Evolutionary conservation across 345 rosid genomes (phyloP), one percentile per base, ranked within the genome.

Genomic region (Nephelium lappaceum): DNA sequence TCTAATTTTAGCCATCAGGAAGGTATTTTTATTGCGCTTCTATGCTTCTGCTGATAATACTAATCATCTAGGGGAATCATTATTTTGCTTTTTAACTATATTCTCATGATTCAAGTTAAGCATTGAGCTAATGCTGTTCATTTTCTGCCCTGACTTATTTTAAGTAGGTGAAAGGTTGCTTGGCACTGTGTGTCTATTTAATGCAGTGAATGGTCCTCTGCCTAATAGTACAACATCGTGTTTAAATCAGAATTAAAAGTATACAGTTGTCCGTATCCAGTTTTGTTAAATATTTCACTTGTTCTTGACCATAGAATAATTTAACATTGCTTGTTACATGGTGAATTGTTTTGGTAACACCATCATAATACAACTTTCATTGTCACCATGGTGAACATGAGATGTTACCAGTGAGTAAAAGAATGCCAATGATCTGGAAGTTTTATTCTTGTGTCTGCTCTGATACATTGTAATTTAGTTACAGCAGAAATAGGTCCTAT

Each of bases 1-100:
- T 8, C 85, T 90, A 70, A 89, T 93, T 67, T 43, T 69, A 72
- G 85, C 88, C 18, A 82, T 86, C 9, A 83, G 83, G 77, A 88
- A 87, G 95, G 95, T 91, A 65, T n/a, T 19, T 5, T 6, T 60
- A 27, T 84, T 38, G 5, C n/a, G 61, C 31, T 75, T 67, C n/a
- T 69, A 8, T 51, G 70, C 18, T 69, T 77, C 18, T 58, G 61
- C 57, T 67, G 27, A 49, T 69, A 16, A 11, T 51, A 55, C 19
- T 71, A n/a, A 65, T 21, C 49, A 68, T 71, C 68, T 38, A 15
- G 4, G 11, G 60, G n/a, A 25, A 71, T 42, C 25, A 16, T 23
- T 43, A 38, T 69, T 31, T 49, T 5, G 12, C 15, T 27, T 38
- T 64, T 71, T 24, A 21, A 42, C 21, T 60, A 27, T 16, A 23